Evolutionary conservation across 2,329 filamentous ascomycete species (phyloP).

Genomic region (Gnomoniopsis sp.): DNA sequence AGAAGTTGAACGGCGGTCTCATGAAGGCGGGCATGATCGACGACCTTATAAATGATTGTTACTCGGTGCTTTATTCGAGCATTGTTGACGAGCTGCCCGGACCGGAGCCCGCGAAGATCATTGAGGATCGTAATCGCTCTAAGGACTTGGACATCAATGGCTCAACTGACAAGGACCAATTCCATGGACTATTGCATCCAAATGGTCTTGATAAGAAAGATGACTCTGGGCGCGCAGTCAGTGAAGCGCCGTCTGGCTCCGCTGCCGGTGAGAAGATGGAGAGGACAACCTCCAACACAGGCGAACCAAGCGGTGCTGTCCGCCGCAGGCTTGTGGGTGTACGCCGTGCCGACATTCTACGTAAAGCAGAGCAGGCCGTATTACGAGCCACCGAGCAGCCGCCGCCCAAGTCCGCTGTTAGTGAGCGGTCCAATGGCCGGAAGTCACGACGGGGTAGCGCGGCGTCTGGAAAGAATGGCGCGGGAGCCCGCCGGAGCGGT

Average conservation of each 20-base stretch:
- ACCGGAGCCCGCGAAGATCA: slow-evolving; percentile 42
- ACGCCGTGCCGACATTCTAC: slow-evolving; percentile 54
- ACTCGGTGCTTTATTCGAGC: slow-evolving; percentile 70
- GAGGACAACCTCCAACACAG: slow-evolving; percentile 31
- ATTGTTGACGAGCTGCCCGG: slow-evolving; percentile 59
- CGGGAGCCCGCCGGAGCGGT: slow-evolving; percentile 30
- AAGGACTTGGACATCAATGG: slow-evolving; percentile 38
- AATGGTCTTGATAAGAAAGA: slow-evolving; percentile 19
- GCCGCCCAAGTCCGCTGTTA: slow-evolving; percentile 34
- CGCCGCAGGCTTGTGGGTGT: slow-evolving; percentile 42
- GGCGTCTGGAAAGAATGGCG: slow-evolving; percentile 38
- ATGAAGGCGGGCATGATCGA: slow-evolving; percentile 86
- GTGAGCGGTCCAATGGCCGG: slow-evolving; percentile 22
- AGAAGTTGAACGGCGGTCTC: slow-evolving; percentile 76
- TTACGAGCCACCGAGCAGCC: slow-evolving; percentile 46
- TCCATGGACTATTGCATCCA: slow-evolving; percentile 21
- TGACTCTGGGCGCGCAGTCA: slow-evolving; percentile 8
- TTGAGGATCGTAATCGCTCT: slow-evolving; percentile 38
- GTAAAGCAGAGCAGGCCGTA: slow-evolving; percentile 59
- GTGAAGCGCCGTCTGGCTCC: slow-evolving; percentile 18
- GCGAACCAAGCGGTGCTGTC: slow-evolving; percentile 30
- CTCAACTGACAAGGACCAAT: slow-evolving; percentile 26
- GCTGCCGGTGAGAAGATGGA: slow-evolving; percentile 34
- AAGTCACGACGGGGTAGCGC: slow-evolving; percentile 50
- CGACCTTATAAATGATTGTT: slow-evolving; percentile 89